Evolutionary conservation across 2,329 filamentous ascomycete genomes (phyloP).

Genomic region (Trichoderma endophyticum): DNA sequence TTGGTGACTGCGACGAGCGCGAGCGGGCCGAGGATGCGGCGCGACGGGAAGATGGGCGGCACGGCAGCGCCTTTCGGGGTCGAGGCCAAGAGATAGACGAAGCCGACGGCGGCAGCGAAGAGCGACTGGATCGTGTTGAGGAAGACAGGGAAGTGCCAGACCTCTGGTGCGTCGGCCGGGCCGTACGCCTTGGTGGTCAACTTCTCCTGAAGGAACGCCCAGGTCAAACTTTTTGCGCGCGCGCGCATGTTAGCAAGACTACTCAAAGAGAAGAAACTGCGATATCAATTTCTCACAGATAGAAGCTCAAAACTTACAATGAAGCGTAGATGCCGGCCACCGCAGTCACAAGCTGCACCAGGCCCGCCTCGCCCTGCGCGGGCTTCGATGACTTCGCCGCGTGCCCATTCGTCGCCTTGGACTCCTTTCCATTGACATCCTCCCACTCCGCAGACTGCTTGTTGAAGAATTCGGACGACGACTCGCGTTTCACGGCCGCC

Average conservation of each 20-base stretch:
- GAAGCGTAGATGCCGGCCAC: slow-evolving; percentile 96
- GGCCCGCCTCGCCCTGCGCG: slow-evolving; percentile 52
- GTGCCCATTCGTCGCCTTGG: slow-evolving; percentile 25
- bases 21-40: slow-evolving; percentile 71
- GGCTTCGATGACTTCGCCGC: slow-evolving; percentile 26
- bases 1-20: slow-evolving; percentile 82
- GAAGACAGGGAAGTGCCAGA: slow-evolving; percentile 91
- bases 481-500: slow-evolving; percentile 61
- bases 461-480: slow-evolving; percentile 64
- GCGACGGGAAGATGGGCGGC: slow-evolving; percentile 72
- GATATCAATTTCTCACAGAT: background rate
- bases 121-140: slow-evolving; percentile 93
- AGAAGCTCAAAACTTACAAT: slow-evolving; percentile 61
- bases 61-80: slow-evolving; percentile 45
- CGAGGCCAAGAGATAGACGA: slow-evolving; percentile 70
- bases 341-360: slow-evolving; percentile 76
- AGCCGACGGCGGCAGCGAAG: slow-evolving; percentile 80
- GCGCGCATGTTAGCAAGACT: background rate
- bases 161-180: slow-evolving; percentile 58
- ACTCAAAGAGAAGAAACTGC: background rate
- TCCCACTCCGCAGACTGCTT: slow-evolving; percentile 42
- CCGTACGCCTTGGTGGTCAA: slow-evolving; percentile 91
- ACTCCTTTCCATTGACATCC: slow-evolving; percentile 30
- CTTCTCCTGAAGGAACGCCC: slow-evolving; percentile 95
- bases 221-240: slow-evolving; percentile 63